Evolutionary conservation across 495 filamentous ascomycete genomes (phyloP).

Genomic region (Annulohypoxylon bovei): DNA sequence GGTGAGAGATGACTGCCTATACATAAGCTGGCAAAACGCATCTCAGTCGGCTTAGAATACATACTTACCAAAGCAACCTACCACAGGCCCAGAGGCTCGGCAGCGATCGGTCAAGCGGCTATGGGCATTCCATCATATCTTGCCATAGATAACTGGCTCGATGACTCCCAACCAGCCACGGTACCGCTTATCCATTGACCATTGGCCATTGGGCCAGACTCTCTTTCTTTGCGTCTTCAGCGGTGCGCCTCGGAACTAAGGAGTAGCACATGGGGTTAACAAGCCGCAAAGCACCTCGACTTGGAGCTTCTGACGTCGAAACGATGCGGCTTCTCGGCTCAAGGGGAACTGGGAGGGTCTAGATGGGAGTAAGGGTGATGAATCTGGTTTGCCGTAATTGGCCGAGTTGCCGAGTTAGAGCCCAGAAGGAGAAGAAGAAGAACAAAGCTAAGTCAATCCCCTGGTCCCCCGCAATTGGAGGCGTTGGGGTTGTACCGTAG

Average conservation of each 20-base stretch:
- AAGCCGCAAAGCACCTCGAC: neutral
- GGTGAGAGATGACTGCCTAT: neutral
- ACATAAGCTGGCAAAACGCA: constrained; percentile 22
- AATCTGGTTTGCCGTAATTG: constrained; percentile 43
- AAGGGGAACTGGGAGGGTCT: constrained; percentile 38
- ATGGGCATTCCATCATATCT: constrained; percentile 30
- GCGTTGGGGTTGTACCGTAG: constrained; percentile 2
- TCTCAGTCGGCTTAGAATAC: constrained; percentile 14
- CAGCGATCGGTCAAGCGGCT: constrained; percentile 46
- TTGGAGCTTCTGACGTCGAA: constrained; percentile 32
- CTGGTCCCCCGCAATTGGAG: constrained; percentile 38
- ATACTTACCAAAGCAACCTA: constrained; percentile 6
- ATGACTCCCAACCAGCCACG: constrained; percentile 7
- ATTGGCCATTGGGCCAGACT: constrained; percentile 22
- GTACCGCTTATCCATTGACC: constrained; percentile 9
- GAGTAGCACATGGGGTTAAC: constrained; percentile 15
- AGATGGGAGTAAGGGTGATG: constrained; percentile 15
- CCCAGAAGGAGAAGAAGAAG: constrained; percentile 16
- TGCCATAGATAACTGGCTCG: constrained; percentile 7
- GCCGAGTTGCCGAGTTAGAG: constrained; percentile 44
- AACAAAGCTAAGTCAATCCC: constrained; percentile 8
- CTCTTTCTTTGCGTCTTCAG: neutral
- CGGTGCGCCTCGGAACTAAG: constrained; percentile 37
- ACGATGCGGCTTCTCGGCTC: constrained; percentile 39
- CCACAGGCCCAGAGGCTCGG: constrained; percentile 30